phyloP scores from a whole-genome alignment of 169 alveolate species.

The Plasmodium sp. region DNA sequence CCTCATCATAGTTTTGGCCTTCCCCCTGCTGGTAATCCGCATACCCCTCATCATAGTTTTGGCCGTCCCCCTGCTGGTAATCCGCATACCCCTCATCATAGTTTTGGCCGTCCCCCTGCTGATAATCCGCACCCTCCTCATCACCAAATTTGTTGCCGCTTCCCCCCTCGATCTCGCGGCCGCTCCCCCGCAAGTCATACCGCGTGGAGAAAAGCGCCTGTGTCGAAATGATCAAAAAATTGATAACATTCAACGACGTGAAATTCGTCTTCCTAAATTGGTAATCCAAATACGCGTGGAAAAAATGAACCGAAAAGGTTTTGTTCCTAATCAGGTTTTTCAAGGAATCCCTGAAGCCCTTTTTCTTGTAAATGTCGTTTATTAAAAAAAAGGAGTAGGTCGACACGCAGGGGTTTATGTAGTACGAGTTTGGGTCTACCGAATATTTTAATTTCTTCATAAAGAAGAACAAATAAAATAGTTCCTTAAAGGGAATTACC shows the following conservation, averaged over 20 bases:
- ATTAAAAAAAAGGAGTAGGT: constrained; percentile 53
- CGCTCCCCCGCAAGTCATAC: not conserved
- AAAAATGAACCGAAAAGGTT: constrained; percentile 38
- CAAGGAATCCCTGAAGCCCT: not conserved
- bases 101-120: not conserved
- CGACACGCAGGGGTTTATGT: constrained; percentile 55
- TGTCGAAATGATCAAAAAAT: constrained; percentile 43
- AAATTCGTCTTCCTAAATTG: constrained; percentile 1
- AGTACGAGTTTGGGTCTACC: constrained; percentile 69
- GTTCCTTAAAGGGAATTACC: constrained; percentile 66
- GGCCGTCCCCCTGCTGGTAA: not conserved
- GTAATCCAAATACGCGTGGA: constrained; percentile 22
- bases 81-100: not conserved
- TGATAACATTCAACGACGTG: constrained; percentile 10
- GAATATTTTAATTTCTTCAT: constrained; percentile 69
- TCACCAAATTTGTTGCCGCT: not conserved
- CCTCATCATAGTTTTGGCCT: no score
- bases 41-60: not conserved
- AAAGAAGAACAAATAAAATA: constrained; percentile 63
- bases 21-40: no score
- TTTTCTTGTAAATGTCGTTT: constrained; percentile 26
- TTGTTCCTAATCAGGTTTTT: constrained; percentile 18
- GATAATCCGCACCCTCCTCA: not conserved
- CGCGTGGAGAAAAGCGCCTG: constrained; percentile 33
- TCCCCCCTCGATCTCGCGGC: not conserved